Base-by-base conservation (phyloP, 257 asterid species). In the Solanum raphanifolium region DNA sequence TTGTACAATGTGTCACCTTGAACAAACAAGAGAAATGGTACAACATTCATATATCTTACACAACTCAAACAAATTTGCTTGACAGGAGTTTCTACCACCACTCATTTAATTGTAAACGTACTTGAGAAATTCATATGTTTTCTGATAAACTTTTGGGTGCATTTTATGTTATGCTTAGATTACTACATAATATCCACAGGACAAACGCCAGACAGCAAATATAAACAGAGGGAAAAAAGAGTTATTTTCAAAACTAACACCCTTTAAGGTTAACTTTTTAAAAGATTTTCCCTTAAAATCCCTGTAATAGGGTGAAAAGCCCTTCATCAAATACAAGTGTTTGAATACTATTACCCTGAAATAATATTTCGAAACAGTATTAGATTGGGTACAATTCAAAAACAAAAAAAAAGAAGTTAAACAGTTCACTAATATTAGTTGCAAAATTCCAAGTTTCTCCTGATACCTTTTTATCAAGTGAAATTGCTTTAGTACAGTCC, bases 381-480 rank as follows among this genome's bases (percentile, higher is more conserved):
- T 76, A 76, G 35, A 27, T 43, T 41, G 36, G 65, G 60, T 39
- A 25, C 23, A 76, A 38, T 13, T 43, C 25, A 41, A 43, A 76
- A 20, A 55, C 46, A 65, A 72, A 46, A 43, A 43, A 16, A 23
- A 76, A 76, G 13, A 76, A 52, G 16, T n/a, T 38, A 39, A 76
- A 39, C 60, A 76, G 34, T 76, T 7, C 35, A 13, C 27, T n/a
- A 39, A 76, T 79, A 79, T 79, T 46, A 43, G 84, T 41, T 9
- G 48, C 58, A 87, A n/a, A 66, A 62, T 86, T 43, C 41, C 32
- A 34, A 75, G 8, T 55, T n/a, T n/a, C 68, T 58, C 69, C 76
- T 32, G 86, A 89, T 88, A 97, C 99, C 99, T 96, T 95, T 92
- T 96, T 96, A 90, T 97, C 99, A 87, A 97, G 90, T 71, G 93